Conservation (phyloP, 2,329 filamentous ascomycete species). For the Nemania bipapillata region DNA sequence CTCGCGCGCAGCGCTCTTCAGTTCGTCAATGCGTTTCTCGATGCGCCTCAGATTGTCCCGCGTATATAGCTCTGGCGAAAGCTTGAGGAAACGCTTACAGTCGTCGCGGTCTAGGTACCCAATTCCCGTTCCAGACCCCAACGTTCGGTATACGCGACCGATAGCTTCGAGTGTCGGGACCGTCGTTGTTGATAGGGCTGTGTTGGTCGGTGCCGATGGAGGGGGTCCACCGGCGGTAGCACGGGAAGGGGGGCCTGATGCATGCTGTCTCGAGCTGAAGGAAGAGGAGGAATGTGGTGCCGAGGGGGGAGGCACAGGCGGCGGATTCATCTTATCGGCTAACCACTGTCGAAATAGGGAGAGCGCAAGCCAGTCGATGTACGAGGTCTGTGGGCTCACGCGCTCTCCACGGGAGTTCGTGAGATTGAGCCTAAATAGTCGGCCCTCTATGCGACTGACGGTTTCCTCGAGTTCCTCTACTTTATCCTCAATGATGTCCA, state of each 20-base stretch:
- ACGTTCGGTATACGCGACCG: constrained; percentile 79
- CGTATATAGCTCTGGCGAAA: constrained; percentile 82
- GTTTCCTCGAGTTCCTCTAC: constrained; percentile 89
- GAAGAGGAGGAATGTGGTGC: constrained; percentile 31
- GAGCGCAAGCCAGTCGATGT: constrained; percentile 89
- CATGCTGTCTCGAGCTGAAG: constrained; percentile 33
- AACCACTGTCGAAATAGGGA: constrained; percentile 92
- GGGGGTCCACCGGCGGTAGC: constrained; percentile 26
- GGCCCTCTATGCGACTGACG: constrained; percentile 80
- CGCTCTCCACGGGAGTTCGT: constrained; percentile 83
- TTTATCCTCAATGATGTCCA: constrained; percentile 94
- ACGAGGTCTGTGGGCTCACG: constrained; percentile 80
- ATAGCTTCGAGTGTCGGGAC: constrained; percentile 66
- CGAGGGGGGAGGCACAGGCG: constrained; percentile 60
- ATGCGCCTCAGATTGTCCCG: constrained; percentile 87
- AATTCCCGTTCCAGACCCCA: constrained; percentile 71
- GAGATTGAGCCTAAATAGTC: constrained; percentile 82
- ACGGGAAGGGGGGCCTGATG: constrained; percentile 32
- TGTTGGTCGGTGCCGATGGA: constrained; percentile 18
- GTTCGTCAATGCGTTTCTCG: constrained; percentile 86
- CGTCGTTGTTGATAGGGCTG: constrained; percentile 51
- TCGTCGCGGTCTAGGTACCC: constrained; percentile 85
- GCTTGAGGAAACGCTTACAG: constrained; percentile 87
- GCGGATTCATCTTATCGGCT: constrained; percentile 85
- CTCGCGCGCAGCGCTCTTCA: constrained; percentile 85